Evolutionary conservation across 192 early-diverging fungal genomes (phyloP).

Genomic region (Coemansia sp.): DNA sequence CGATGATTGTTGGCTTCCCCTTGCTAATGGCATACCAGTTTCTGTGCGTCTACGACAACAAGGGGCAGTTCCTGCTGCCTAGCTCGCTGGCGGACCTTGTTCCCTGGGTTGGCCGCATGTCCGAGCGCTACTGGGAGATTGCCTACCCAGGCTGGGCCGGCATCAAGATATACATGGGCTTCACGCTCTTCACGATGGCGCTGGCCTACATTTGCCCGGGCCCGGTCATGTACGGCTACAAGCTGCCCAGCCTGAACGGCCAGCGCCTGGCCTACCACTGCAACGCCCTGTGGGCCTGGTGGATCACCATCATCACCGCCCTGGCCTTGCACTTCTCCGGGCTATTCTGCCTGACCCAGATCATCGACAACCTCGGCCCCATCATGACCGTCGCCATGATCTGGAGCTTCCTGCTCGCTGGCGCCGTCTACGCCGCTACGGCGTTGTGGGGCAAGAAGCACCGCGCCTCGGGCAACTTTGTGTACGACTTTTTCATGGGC

Average conservation of each 20-base stretch:
- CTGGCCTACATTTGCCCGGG: slow-evolving; percentile 71
- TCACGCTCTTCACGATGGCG: slow-evolving; percentile 60
- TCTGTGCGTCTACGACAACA: slow-evolving; percentile 70
- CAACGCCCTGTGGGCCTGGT: slow-evolving; percentile 77
- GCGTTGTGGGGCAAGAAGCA: slow-evolving; percentile 79
- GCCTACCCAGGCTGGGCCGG: slow-evolving; percentile 62
- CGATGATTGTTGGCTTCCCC: slow-evolving; percentile 78
- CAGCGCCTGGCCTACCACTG: slow-evolving; percentile 81
- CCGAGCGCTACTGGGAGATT: slow-evolving; percentile 53
- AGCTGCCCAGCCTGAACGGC: slow-evolving; percentile 72
- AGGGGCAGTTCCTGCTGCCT: slow-evolving; percentile 61
- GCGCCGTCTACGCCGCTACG: slow-evolving; percentile 57
- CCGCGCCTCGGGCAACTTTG: slow-evolving; percentile 69
- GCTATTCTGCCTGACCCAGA: slow-evolving; percentile 61
- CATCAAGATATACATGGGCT: slow-evolving; percentile 63
- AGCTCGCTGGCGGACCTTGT: slow-evolving; percentile 47
- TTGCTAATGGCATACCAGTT: slow-evolving; percentile 76
- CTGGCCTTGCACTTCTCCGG: slow-evolving; percentile 69
- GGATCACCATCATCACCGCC: slow-evolving; percentile 59
- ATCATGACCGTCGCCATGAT: slow-evolving; percentile 70
- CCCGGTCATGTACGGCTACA: slow-evolving; percentile 67
- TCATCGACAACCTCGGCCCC: slow-evolving; percentile 69
- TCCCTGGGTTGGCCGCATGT: slow-evolving; percentile 52
- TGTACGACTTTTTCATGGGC: slow-evolving; percentile 97
- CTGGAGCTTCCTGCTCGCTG: slow-evolving; percentile 68